Base-by-base conservation (phyloP, 139 green algal genomes). In the Picochlorum sp. region DNA sequence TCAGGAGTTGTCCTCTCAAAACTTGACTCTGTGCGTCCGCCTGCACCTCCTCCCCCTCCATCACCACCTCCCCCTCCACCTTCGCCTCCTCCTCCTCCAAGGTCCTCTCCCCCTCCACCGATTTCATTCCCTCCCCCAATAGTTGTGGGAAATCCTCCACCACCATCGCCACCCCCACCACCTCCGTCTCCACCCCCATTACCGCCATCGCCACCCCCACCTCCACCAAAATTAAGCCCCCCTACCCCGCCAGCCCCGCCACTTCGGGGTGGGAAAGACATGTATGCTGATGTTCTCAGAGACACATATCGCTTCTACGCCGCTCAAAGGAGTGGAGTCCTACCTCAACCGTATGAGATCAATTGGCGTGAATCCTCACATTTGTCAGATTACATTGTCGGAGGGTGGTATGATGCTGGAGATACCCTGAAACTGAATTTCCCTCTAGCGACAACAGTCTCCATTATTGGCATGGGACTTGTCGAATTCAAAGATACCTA, bases 351-450 rank as follows among this genome's bases (percentile, higher is more conserved):
- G 32, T 58, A 72, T 37, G 54, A 45, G 9, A 62, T 72, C 21
- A 6, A 4, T 6, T 72, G 65, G 65, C 32, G 51, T 4, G 15
- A 23, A 16, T 20, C 6, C 3, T 56, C 65, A 16, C 65, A 65
- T 18, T 8, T 66, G 20, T 41, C 3, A 14, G 65, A 72, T 52
- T 10, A 56, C 2, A 52, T 72, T 14, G n/a, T 28, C 15, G 52
- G 52, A 30, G 65, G 65, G 9, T 72, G 16, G 14, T 66, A 66
- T 56, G 61, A 66, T 58, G 61, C 61, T 59, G 61, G 61, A 16
- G 61, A 66, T 21, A 66, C 24, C 14, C 61, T 66, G 7, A 66
- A 66, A 41, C 32, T 56, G 4, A 66, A 66, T 44, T 69, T 69
- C 46, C 62, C 62, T 14, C 15, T 69, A 24, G n/a, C 46, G 4